phyloP scores from a whole-genome alignment of 345 rosid genomes.

The Syzygium grande region DNA sequence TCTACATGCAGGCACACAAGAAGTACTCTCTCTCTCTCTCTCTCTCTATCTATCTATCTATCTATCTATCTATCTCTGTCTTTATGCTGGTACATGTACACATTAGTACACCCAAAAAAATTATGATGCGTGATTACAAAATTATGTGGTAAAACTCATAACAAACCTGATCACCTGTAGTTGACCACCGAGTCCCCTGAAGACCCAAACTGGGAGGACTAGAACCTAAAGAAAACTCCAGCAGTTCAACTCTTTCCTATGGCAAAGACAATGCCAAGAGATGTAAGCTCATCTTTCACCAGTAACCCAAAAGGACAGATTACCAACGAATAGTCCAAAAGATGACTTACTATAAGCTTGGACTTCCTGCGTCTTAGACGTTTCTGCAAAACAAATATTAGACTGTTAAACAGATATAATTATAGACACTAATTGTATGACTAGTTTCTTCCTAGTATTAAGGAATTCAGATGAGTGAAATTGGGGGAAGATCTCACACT shows the following conservation, averaged over 20 bases:
- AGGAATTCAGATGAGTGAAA: not conserved
- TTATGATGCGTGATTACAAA: not conserved
- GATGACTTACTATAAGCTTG: slow-evolving; percentile 63
- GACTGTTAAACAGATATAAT: not conserved
- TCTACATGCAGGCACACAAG: not conserved
- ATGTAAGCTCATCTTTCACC: not conserved
- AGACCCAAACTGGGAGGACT: slow-evolving; percentile 74
- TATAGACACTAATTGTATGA: not conserved
- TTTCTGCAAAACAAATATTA: slow-evolving; percentile 43
- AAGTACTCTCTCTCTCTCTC: not conserved
- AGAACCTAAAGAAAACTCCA: slow-evolving; percentile 83
- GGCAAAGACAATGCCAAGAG: slow-evolving; percentile 2
- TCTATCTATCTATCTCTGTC: not conserved
- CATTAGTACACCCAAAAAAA: not conserved
- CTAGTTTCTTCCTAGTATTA: not conserved
- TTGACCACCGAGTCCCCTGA: slow-evolving; percentile 76
- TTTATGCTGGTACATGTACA: not conserved
- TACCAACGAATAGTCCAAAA: not conserved
- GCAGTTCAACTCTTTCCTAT: slow-evolving; percentile 72
- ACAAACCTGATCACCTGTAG: slow-evolving; percentile 78
- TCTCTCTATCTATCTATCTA: not conserved
- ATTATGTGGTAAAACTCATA: not conserved
- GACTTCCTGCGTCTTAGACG: slow-evolving; percentile 66
- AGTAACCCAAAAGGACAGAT: not conserved
- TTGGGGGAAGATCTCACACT: not conserved